phyloP scores from a whole-genome alignment of 2,329 filamentous ascomycete genomes.

The Aspergillus alliaceus region DNA sequence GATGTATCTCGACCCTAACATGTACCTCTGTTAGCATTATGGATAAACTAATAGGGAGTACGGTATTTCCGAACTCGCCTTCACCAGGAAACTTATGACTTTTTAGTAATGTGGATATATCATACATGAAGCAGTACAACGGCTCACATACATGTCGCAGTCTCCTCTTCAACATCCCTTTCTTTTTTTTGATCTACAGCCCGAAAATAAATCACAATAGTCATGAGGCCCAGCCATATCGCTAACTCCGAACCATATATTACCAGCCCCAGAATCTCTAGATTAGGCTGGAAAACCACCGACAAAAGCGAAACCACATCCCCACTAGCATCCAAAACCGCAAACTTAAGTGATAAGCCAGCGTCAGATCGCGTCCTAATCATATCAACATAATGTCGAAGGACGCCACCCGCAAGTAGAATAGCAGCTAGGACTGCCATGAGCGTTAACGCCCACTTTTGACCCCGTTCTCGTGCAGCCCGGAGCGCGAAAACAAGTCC shows the following conservation, averaged over 20 bases:
- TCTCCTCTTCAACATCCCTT: background rate
- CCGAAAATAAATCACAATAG: background rate
- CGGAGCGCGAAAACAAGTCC: slow-evolving; percentile 60
- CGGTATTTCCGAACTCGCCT: too few relatives aligned
- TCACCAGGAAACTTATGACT: too few relatives aligned
- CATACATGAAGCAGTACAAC: too few relatives aligned
- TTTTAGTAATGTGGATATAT: too few relatives aligned
- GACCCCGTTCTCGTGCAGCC: slow-evolving; percentile 43
- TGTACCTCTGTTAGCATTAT: too few relatives aligned
- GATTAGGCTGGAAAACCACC: background rate
- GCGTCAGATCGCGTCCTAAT: background rate
- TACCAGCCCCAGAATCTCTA: background rate
- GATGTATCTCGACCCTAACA: too few relatives aligned
- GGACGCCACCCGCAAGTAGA: slow-evolving; percentile 64
- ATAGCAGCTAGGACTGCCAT: slow-evolving; percentile 67
- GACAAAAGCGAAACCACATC: background rate
- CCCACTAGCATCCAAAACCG: background rate
- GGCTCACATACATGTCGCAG: too few relatives aligned
- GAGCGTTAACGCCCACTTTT: slow-evolving; percentile 63
- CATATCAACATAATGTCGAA: slow-evolving; percentile 61
- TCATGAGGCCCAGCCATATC: background rate
- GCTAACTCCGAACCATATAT: background rate
- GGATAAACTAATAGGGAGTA: too few relatives aligned
- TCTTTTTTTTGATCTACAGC: background rate
- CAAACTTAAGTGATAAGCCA: background rate